Conservation (phyloP, 2,329 filamentous ascomycete genomes). For the Helotiales sp. region DNA sequence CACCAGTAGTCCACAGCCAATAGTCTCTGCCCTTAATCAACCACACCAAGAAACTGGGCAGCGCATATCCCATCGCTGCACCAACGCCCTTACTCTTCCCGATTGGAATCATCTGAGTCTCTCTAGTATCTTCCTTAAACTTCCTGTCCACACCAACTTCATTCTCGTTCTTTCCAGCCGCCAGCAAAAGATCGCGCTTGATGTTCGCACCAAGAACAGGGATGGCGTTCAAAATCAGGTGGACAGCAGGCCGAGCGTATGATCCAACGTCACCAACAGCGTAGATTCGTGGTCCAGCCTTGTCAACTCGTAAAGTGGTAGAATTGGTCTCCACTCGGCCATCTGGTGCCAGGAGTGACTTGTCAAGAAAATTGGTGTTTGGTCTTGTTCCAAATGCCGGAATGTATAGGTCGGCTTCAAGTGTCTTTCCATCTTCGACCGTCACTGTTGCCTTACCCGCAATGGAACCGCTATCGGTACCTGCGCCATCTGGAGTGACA, state of each 20-base stretch:
- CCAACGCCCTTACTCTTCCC: constrained; percentile 47
- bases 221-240: constrained; percentile 42
- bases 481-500: constrained; percentile 36
- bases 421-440: constrained; percentile 40
- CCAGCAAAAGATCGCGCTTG: constrained; percentile 47
- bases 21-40: constrained; percentile 52
- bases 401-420: constrained; percentile 49
- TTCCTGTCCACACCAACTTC: constrained; percentile 32
- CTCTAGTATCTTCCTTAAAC: constrained; percentile 44
- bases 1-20: constrained; percentile 49
- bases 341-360: constrained; percentile 34
- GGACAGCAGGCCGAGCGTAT: constrained; percentile 42
- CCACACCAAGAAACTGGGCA: constrained; percentile 49
- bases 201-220: constrained; percentile 49
- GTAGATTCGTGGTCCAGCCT: constrained; percentile 42
- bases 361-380: constrained; percentile 42
- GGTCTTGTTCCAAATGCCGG: constrained; percentile 43
- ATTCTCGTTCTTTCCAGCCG: constrained; percentile 28
- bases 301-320: constrained; percentile 40
- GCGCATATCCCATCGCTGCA: constrained; percentile 41
- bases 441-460: constrained; percentile 36
- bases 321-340: constrained; percentile 41
- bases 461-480: constrained; percentile 24
- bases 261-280: constrained; percentile 47
- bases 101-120: constrained; percentile 49